Conservation (phyloP, 1,284 basidiomycete species). For the Cutaneotrichosporon arboriforme region DNA sequence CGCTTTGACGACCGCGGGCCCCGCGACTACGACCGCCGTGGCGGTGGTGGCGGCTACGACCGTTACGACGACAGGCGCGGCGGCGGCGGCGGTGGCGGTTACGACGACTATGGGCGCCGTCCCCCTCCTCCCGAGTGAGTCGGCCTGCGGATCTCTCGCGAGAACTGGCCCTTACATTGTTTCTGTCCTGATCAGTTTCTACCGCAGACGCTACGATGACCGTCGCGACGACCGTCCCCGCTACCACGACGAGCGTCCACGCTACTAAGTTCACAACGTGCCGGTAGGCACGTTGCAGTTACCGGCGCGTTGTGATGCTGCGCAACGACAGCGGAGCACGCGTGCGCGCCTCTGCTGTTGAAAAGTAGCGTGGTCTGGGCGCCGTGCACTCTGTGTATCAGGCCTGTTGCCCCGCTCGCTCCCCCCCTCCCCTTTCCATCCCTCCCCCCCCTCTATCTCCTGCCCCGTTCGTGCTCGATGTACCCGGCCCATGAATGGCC, state of each 20-base stretch:
- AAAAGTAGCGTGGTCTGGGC: too few species aligned
- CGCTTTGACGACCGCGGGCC: conserved; percentile 33
- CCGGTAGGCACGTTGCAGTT: too few species aligned
- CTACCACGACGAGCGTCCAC: conserved; percentile 33
- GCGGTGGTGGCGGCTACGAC: conserved; percentile 51
- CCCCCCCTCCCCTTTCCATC: not conserved
- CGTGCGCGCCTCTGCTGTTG: too few species aligned
- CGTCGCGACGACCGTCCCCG: conserved; percentile 11
- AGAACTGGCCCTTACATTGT: not conserved
- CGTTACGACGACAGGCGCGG: conserved; percentile 45
- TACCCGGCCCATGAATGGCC: too few species aligned
- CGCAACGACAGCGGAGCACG: too few species aligned
- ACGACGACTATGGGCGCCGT: conserved; percentile 36
- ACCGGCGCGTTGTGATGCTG: too few species aligned
- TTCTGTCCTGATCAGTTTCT: conserved; percentile 8
- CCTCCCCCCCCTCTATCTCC: not conserved
- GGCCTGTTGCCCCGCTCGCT: not conserved
- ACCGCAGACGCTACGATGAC: conserved; percentile 23
- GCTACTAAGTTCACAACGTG: conserved; percentile 33
- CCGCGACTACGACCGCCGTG: conserved; percentile 49
- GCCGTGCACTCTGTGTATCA: too few species aligned
- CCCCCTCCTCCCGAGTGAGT: conserved; percentile 28
- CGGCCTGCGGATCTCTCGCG: not conserved
- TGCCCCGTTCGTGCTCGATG: not conserved
- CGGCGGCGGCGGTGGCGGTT: conserved; percentile 32